Evolutionary conservation across 129 eudicot species (phyloP).

Genomic region (Cynara cardunculus): DNA sequence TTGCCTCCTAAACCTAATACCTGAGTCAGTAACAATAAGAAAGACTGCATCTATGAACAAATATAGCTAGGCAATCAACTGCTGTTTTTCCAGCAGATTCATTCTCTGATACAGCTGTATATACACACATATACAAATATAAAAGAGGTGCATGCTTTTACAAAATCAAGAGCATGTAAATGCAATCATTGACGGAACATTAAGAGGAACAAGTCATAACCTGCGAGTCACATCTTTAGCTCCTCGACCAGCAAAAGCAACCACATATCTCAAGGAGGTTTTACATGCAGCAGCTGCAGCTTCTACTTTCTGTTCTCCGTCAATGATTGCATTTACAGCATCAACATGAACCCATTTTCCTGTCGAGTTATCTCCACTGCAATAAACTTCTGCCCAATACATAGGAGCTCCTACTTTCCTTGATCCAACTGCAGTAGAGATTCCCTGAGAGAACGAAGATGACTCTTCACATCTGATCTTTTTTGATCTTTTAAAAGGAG

Average conservation of each 20-base stretch:
- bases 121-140: not conserved
- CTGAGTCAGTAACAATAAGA: no score
- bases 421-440: constrained; percentile 86
- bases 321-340: constrained; percentile 72
- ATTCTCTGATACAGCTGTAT: not conserved
- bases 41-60: no score
- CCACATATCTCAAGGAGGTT: constrained; percentile 77
- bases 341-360: constrained; percentile 98
- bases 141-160: not conserved
- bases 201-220: constrained; percentile 30
- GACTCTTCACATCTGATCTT: constrained; percentile 40
- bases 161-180: not conserved
- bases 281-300: constrained; percentile 88
- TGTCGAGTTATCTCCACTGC: constrained; percentile 65
- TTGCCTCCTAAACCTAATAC: no score
- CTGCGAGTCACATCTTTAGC: constrained; percentile 99
- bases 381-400: constrained; percentile 89
- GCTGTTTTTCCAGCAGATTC: no score
- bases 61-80: no score
- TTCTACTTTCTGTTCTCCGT: constrained; percentile 90
- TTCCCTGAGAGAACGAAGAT: constrained; percentile 33
- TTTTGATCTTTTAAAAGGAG: constrained; percentile 45
- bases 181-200: not conserved
- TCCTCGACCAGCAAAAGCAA: constrained; percentile 92
- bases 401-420: constrained; percentile 81